Conservation (phyloP, 2,329 filamentous ascomycete genomes). For the Penicillium sp. region DNA sequence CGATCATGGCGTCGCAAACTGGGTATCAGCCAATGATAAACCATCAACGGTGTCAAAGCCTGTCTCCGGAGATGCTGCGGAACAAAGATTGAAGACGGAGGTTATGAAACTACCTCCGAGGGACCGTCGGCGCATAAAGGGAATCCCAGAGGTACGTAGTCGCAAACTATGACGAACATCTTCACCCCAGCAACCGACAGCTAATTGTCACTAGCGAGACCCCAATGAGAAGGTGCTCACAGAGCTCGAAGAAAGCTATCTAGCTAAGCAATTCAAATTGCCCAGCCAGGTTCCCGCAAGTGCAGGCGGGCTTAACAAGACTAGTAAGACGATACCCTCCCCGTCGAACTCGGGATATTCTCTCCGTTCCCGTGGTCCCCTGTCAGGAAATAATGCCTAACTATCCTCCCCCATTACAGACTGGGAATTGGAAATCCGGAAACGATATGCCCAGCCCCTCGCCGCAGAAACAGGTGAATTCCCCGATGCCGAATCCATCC, state of each 20-base stretch:
- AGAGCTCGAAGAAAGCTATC: slow-evolving; percentile 45
- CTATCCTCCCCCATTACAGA: slow-evolving; percentile 35
- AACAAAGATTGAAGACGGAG: slow-evolving; percentile 63
- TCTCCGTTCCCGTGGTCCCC: slow-evolving; percentile 3
- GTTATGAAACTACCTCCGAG: slow-evolving; percentile 61
- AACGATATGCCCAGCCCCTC: slow-evolving; percentile 62
- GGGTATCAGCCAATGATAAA: slow-evolving; percentile 61
- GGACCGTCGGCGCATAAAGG: slow-evolving; percentile 59
- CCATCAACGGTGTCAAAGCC: slow-evolving; percentile 50
- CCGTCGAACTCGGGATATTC: slow-evolving; percentile 1
- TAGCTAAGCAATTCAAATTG: slow-evolving; percentile 50
- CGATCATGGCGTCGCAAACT: slow-evolving; percentile 61
- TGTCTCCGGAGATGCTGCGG: slow-evolving; percentile 58
- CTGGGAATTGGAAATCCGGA: slow-evolving; percentile 64
- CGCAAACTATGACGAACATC: neutral
- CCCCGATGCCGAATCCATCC: slow-evolving; percentile 57
- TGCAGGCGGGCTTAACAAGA: slow-evolving; percentile 76
- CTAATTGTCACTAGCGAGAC: slow-evolving; percentile 33
- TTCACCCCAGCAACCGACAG: neutral
- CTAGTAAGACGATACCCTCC: slow-evolving; percentile 53
- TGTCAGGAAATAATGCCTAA: slow-evolving; percentile 14
- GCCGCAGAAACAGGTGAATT: slow-evolving; percentile 63
- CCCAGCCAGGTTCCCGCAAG: slow-evolving; percentile 65
- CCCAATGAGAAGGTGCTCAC: slow-evolving; percentile 30
- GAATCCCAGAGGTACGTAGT: slow-evolving; percentile 48